A percentile compares a stretch with the other conserved stretches of the same genome.
These are phyloP conservation scores for Candida sp. DNA, from an alignment of 1,139 yeast species.

Conservation along the genomic window DNA sequence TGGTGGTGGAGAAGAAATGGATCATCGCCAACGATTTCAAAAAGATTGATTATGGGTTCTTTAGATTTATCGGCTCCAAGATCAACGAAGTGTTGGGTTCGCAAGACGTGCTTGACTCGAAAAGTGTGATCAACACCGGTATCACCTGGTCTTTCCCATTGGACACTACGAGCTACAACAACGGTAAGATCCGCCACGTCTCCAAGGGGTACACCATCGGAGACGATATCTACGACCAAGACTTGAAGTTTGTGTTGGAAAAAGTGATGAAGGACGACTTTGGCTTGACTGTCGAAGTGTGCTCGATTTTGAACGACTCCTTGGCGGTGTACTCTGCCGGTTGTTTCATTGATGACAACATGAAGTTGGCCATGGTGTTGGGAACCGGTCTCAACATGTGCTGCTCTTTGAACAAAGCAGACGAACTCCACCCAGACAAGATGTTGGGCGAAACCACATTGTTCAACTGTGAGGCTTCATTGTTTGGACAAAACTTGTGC, in stretches of 20 bases:
- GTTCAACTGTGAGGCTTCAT: conserved; percentile 44
- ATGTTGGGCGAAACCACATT: conserved; percentile 27
- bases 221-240: conserved; percentile 40
- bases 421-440: conserved; percentile 26
- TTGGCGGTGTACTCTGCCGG: conserved; percentile 54
- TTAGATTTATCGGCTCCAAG: conserved; percentile 41
- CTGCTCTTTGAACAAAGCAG: conserved; percentile 32
- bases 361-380: conserved; percentile 47
- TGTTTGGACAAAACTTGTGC: conserved; percentile 40
- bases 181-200: conserved; percentile 49
- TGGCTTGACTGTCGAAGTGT: conserved; percentile 32
- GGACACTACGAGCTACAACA: conserved; percentile 44
- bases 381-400: conserved; percentile 53
- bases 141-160: conserved; percentile 67
- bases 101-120: conserved; percentile 27
- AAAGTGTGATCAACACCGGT: conserved; percentile 40
- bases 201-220: conserved; percentile 55
- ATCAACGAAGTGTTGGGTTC: conserved; percentile 31
- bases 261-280: conserved; percentile 25
- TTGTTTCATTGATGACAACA: conserved; percentile 37
- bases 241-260: conserved; percentile 48
- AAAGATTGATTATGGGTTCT: conserved; percentile 40
- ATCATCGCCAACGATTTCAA: conserved; percentile 42
- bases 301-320: conserved; percentile 45
- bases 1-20: conserved; percentile 45